Evolutionary conservation across 371 early-diverging fungal genomes (phyloP).

Genomic region (Blakeslea trispora): DNA sequence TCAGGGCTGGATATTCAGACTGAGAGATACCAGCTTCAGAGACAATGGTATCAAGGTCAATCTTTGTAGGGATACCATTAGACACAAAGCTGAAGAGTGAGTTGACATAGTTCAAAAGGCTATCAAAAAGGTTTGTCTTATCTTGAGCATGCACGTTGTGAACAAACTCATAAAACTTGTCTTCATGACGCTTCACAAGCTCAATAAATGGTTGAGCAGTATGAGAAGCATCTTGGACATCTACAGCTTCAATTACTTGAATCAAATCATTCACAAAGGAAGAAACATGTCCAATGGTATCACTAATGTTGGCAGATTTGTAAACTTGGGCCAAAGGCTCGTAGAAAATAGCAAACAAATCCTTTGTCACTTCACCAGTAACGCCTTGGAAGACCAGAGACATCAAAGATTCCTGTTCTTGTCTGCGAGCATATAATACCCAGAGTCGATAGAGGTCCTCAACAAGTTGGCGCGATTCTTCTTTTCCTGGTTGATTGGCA

Average conservation of each 20-base stretch:
- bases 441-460: slow-evolving; percentile 49
- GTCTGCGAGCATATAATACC: slow-evolving; percentile 52
- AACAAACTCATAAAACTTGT: slow-evolving; percentile 61
- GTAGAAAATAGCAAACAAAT: slow-evolving; percentile 66
- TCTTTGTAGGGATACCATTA: slow-evolving; percentile 28
- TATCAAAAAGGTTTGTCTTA: slow-evolving; percentile 42
- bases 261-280: slow-evolving; percentile 63
- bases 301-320: slow-evolving; percentile 67
- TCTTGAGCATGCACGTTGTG: slow-evolving; percentile 63
- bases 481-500: slow-evolving; percentile 23
- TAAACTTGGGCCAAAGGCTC: slow-evolving; percentile 67
- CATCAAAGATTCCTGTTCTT: slow-evolving; percentile 60
- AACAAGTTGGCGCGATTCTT: slow-evolving; percentile 34
- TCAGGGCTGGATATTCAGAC: slow-evolving; percentile 26
- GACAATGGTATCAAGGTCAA: slow-evolving; percentile 27
- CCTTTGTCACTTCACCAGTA: slow-evolving; percentile 64
- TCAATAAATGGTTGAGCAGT: slow-evolving; percentile 48
- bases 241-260: slow-evolving; percentile 50
- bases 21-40: slow-evolving; percentile 19
- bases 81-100: slow-evolving; percentile 30
- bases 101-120: slow-evolving; percentile 41
- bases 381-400: slow-evolving; percentile 63
- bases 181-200: slow-evolving; percentile 57
- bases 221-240: slow-evolving; percentile 36
- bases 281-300: slow-evolving; percentile 58